Evolutionary conservation across 2,329 filamentous ascomycete genomes (phyloP).

Genomic region (Exophiala dermatitidis): DNA sequence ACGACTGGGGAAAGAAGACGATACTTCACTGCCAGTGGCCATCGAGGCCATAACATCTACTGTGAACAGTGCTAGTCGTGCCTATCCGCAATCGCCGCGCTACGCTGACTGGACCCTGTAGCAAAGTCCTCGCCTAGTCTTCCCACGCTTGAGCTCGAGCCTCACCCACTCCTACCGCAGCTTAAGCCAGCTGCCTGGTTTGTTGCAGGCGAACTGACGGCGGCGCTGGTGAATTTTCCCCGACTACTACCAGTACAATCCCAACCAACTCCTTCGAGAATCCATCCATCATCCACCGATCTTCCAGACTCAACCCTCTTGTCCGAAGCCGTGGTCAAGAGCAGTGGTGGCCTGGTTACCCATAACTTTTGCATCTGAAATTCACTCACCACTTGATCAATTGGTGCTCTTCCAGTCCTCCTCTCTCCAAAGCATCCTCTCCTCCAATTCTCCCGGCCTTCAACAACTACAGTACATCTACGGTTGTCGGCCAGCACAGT

Average conservation of each 20-base stretch:
- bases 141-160: neutral
- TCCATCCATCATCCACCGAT: neutral
- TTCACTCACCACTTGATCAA: slow-evolving; percentile 5
- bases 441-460: slow-evolving; percentile 1
- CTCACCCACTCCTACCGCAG: neutral
- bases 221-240: slow-evolving; percentile 2
- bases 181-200: neutral
- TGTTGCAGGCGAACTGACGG: neutral
- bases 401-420: slow-evolving; percentile 13
- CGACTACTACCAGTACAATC: slow-evolving; percentile 2
- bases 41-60: too few relatives aligned
- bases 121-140: neutral
- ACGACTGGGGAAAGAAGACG: neutral
- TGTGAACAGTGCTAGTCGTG: too few relatives aligned
- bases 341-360: neutral
- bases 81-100: too few relatives aligned
- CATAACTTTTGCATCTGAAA: neutral
- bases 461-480: neutral
- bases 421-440: slow-evolving; percentile 11
- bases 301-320: slow-evolving; percentile 6
- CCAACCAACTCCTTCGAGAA: slow-evolving; percentile 7
- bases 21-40: neutral
- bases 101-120: neutral
- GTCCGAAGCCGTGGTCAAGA: neutral
- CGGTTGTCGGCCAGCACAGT: slow-evolving; percentile 9